Evolutionary conservation across 2,329 filamentous ascomycete species (phyloP).

Genomic region (Pyrenophora tritici-repentis): DNA sequence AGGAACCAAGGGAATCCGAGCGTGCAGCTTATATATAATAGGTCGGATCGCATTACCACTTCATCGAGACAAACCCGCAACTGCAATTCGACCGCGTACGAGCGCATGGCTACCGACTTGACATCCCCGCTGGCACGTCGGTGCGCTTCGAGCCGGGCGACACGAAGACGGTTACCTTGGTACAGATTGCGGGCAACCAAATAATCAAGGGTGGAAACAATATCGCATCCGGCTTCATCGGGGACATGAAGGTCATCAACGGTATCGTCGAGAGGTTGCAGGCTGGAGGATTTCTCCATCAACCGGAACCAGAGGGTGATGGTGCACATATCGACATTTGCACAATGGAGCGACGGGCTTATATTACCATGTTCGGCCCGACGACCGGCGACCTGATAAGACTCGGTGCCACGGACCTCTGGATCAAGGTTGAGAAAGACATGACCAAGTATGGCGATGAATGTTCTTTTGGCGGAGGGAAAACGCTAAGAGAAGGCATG

Average conservation of each 20-base stretch:
- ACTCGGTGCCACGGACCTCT: conserved; percentile 82
- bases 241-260: conserved; percentile 63
- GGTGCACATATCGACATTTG: conserved; percentile 63
- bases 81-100: conserved; percentile 83
- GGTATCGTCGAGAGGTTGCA: conserved; percentile 71
- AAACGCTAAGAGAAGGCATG: conserved; percentile 94
- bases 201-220: conserved; percentile 84
- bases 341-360: conserved; percentile 77
- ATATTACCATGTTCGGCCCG: conserved; percentile 88
- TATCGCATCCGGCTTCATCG: conserved; percentile 74
- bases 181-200: conserved; percentile 82
- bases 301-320: conserved; percentile 66
- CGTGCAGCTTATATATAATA: conserved; percentile 35
- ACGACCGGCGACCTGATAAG: conserved; percentile 86
- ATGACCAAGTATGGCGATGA: conserved; percentile 86
- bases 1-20: neutral
- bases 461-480: conserved; percentile 93
- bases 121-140: conserved; percentile 89
- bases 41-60: conserved; percentile 93
- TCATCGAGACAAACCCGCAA: conserved; percentile 90
- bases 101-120: conserved; percentile 83
- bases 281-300: conserved; percentile 77
- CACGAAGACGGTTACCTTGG: conserved; percentile 83
- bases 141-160: conserved; percentile 94
- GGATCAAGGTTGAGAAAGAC: conserved; percentile 89